Conservation (phyloP, 2,329 filamentous ascomycete species). For the Penicillium glabrum region DNA sequence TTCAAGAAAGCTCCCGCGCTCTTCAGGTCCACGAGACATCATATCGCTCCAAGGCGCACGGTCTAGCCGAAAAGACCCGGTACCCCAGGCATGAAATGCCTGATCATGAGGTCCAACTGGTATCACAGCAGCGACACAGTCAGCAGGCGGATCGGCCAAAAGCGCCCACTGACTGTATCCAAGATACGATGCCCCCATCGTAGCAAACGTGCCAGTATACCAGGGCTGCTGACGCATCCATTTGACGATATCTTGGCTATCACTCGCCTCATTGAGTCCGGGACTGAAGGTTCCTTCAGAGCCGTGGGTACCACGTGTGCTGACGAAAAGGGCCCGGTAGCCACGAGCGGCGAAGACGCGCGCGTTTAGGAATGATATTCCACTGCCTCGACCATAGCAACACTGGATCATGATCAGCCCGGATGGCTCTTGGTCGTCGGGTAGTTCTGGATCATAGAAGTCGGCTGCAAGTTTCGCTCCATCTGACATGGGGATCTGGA, state of each 20-base stretch:
- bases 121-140: conserved; percentile 18
- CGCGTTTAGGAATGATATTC: conserved; percentile 15
- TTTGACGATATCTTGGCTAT: conserved; percentile 17
- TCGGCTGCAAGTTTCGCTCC: conserved; percentile 13
- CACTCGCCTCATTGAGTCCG: conserved; percentile 6
- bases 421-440: not conserved
- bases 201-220: conserved; percentile 18
- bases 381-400: conserved; percentile 13
- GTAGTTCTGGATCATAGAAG: conserved; percentile 13
- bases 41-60: conserved; percentile 14
- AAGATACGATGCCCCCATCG: conserved; percentile 14
- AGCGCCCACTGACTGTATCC: conserved; percentile 20
- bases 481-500: conserved; percentile 16
- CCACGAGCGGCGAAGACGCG: conserved; percentile 16
- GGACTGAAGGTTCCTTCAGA: conserved; percentile 13
- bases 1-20: conserved; percentile 6
- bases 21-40: conserved; percentile 10
- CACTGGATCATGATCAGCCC: conserved; percentile 17
- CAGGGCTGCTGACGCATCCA: conserved; percentile 19
- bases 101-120: conserved; percentile 16
- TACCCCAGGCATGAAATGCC: conserved; percentile 12
- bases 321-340: conserved; percentile 16
- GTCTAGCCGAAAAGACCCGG: conserved; percentile 16
- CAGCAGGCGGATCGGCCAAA: conserved; percentile 12
- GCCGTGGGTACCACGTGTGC: conserved; percentile 17